Evolutionary conservation across 164 flowering plant species (phyloP).

Genomic region (Dillenia suffruticosa): DNA sequence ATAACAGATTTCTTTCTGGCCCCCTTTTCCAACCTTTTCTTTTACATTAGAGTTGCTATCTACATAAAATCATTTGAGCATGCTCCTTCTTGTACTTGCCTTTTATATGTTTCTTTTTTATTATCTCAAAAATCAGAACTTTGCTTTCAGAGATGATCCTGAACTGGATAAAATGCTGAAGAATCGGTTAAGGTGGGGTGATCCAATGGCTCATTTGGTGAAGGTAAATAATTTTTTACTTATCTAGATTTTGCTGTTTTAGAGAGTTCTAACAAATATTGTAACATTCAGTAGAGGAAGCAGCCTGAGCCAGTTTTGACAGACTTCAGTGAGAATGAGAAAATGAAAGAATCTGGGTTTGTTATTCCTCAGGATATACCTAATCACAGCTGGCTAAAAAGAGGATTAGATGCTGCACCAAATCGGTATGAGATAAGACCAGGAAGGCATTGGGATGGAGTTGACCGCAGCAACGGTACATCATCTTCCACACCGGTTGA

Average conservation of each 20-base stretch:
- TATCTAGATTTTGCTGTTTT: background rate
- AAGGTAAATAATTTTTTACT: constrained; percentile 31
- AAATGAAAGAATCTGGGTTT: constrained; percentile 93
- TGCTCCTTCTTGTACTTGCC: background rate
- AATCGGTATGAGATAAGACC: constrained; percentile 83
- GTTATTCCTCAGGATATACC: constrained; percentile 86
- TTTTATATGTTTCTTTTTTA: background rate
- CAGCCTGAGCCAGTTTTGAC: constrained; percentile 36
- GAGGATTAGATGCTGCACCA: constrained; percentile 72
- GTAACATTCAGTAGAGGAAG: constrained; percentile 41
- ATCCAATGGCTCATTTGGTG: constrained; percentile 94
- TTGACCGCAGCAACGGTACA: constrained; percentile 88
- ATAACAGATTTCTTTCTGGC: too few species aligned
- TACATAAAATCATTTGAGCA: too few species aligned
- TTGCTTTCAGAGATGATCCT: constrained; percentile 72
- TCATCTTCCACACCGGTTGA: constrained; percentile 3
- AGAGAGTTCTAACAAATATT: background rate
- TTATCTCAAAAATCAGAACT: constrained; percentile 2
- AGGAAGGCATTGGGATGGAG: constrained; percentile 96
- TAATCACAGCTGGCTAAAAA: constrained; percentile 83
- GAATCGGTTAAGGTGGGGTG: constrained; percentile 87
- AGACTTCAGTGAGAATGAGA: constrained; percentile 69
- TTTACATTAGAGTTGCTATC: too few species aligned
- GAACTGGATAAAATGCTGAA: constrained; percentile 82
- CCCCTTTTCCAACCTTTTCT: too few species aligned